Percentiles rank a stretch among this genome's conserved stretches.
phyloP scores from a whole-genome alignment of 2,329 filamentous ascomycete genomes.

The Colletotrichum tabaci region DNA sequence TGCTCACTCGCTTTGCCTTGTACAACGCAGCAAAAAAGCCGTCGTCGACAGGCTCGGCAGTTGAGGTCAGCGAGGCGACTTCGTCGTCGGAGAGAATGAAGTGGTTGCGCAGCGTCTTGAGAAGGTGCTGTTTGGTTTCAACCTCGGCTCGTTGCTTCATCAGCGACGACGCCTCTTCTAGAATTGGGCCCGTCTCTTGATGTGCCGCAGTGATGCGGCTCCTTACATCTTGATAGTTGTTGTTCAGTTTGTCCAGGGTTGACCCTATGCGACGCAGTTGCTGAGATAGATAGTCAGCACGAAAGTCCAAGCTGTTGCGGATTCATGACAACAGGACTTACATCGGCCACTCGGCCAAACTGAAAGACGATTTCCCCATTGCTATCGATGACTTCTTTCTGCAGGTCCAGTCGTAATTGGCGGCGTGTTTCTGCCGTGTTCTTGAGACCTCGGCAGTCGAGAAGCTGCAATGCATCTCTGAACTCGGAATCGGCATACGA shows the following conservation, averaged over 20 bases:
- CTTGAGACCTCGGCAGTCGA: constrained; percentile 79
- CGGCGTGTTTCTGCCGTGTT: constrained; percentile 86
- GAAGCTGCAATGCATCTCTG: constrained; percentile 82
- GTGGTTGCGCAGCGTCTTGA: constrained; percentile 83
- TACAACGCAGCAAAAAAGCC: constrained; percentile 84
- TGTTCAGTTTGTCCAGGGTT: constrained; percentile 84
- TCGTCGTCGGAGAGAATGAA: constrained; percentile 91
- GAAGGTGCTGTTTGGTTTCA: constrained; percentile 84
- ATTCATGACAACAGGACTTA: constrained; percentile 57
- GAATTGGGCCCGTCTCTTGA: constrained; percentile 78
- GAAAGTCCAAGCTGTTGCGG: too few species aligned
- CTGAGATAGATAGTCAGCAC: constrained; percentile 57
- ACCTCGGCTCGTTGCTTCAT: constrained; percentile 81
- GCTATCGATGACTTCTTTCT: constrained; percentile 92
- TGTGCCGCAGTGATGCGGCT: constrained; percentile 82
- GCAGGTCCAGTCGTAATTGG: constrained; percentile 84
- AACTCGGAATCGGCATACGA: constrained; percentile 96
- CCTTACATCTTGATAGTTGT: constrained; percentile 85
- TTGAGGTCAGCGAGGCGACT: constrained; percentile 80
- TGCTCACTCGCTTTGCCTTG: constrained; percentile 88
- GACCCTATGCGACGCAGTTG: constrained; percentile 89
- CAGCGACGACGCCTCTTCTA: constrained; percentile 83
- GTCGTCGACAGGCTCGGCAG: constrained; percentile 86
- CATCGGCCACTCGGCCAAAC: constrained; percentile 91
- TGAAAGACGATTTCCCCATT: constrained; percentile 91